phyloP scores from a whole-genome alignment of 192 early-diverging fungal species.

The Cetraspora pellucida region DNA sequence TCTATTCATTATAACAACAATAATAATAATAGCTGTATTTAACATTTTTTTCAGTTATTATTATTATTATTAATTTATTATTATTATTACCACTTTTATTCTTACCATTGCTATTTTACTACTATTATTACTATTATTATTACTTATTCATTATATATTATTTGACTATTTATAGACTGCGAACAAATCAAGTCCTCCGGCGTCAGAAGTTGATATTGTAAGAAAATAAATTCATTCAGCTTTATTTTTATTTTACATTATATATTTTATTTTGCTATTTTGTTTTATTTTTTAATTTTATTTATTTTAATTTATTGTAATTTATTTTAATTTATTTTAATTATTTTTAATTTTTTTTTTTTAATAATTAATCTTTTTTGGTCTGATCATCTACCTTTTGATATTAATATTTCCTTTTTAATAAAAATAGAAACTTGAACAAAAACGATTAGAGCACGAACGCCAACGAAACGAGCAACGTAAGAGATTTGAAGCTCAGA shows the following conservation, averaged over 20 bases:
- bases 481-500: slow-evolving; percentile 50
- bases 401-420: slow-evolving; percentile 32
- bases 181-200: background rate
- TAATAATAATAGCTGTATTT: too few species aligned
- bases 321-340: background rate
- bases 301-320: background rate
- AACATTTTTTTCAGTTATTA: too few species aligned
- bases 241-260: background rate
- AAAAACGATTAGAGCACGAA: slow-evolving; percentile 51
- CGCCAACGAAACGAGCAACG: slow-evolving; percentile 46
- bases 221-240: background rate
- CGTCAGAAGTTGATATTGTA: background rate
- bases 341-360: background rate
- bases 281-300: background rate
- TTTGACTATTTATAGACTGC: background rate
- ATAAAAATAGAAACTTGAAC: slow-evolving; percentile 43
- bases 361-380: background rate
- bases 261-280: background rate
- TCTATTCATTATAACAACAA: too few species aligned
- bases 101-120: background rate
- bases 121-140: background rate
- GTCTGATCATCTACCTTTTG: background rate
- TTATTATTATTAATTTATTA: too few species aligned
- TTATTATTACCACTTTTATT: too few species aligned
- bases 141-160: background rate